Evolutionary conservation across 2,329 filamentous ascomycete species (phyloP), one percentile per base, ranked within the genome.

Genomic region (Aspergillus candidus): DNA sequence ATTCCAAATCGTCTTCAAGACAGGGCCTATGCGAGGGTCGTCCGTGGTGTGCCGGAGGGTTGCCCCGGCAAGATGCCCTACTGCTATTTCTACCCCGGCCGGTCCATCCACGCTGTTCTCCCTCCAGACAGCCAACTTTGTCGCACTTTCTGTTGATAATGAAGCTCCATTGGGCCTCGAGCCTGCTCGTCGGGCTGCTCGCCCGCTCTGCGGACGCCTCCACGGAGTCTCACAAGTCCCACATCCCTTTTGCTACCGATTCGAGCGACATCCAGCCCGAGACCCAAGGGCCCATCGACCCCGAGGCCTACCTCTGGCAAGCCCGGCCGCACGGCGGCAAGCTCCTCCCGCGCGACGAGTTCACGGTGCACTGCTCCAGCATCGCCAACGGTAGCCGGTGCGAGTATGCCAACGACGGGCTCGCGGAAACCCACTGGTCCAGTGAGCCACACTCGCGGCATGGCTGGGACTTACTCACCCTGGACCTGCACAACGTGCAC

Each of bases 361-460:
- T 38, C 33, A 32, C 27, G 7, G 43, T 38, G n/a, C 8, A 35
- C 2, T 47, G 44, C 22, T 34, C 36, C 31, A 47, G 44, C 22
- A 35, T 35, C 32, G 12, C 43, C 12, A 6, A 36, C 6, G 40
- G 35, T 29, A 30, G 40, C 13, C 12, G 17, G 4, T 55, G 52
- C 17, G 43, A 47, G 8, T 36, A 50, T 34, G 51, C 47, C 35
- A 44, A 32, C 22, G 52, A 55, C 44, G 51, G 43, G 14, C 41
- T 33, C 4, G 38, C 17, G 10, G 41, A 53, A 11, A 44, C 41
- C n/a, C 44, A 52, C 36, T 55, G 51, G 52, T 41, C 8, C 14
- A 52, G 51, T 38, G 30, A 43, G 17, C 33, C 37, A 14, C n/a
- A 14, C 7, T 3, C 31, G 18, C 15, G 30, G 4, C 32, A 49